Conservation (phyloP, 2,329 filamentous ascomycete species). For the Lasiodiplodia sp. region DNA sequence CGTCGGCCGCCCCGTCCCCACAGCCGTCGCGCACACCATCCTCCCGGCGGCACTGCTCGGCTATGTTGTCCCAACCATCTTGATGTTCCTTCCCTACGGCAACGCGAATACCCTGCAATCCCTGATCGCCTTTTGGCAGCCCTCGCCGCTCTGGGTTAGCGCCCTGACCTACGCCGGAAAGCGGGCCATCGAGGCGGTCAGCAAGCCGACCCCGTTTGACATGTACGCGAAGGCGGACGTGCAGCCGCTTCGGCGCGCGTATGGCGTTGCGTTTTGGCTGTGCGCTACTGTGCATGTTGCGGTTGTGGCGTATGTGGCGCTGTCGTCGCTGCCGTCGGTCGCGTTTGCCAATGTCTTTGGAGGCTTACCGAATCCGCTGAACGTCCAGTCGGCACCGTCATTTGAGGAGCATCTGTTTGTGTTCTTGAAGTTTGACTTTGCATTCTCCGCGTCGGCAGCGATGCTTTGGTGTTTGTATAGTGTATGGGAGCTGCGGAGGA, state of each 20-base stretch:
- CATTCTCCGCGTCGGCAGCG: background rate
- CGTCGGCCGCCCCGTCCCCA: conserved; percentile 30
- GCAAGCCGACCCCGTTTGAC: background rate
- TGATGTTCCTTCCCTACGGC: conserved; percentile 37
- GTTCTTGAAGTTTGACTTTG: conserved; percentile 18
- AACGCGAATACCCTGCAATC: conserved; percentile 31
- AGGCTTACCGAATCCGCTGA: conserved; percentile 28
- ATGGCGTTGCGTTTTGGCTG: background rate
- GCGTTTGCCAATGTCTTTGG: background rate
- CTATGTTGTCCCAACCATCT: conserved; percentile 36
- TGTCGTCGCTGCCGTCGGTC: background rate
- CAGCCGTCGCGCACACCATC: conserved; percentile 35
- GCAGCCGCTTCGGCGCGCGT: background rate
- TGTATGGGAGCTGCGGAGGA: conserved; percentile 27
- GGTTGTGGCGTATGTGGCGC: background rate
- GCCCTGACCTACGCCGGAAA: background rate
- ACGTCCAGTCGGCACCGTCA: background rate
- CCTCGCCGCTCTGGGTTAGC: background rate
- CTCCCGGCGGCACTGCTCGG: conserved; percentile 37
- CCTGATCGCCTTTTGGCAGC: conserved; percentile 37
- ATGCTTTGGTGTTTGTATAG: conserved; percentile 24
- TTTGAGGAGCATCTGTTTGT: background rate
- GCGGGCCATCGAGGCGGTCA: background rate
- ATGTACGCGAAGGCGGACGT: conserved; percentile 5
- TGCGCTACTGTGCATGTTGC: background rate